Percentiles rank a stretch among this genome's conserved stretches.
Conservation (phyloP, 2,329 filamentous ascomycete genomes). For the Albophoma yamanashiensis region DNA sequence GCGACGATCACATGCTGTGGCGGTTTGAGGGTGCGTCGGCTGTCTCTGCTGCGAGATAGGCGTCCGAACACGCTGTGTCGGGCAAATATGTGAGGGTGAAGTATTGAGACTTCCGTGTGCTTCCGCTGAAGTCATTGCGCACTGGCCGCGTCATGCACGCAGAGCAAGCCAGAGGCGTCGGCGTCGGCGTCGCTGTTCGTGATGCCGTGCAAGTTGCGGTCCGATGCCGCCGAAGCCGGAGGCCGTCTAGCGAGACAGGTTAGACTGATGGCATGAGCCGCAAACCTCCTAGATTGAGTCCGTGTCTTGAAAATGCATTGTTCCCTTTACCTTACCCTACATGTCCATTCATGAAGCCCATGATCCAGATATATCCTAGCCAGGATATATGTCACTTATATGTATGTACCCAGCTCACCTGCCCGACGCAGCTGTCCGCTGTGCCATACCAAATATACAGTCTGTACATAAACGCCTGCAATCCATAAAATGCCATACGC, state of each 20-base stretch:
- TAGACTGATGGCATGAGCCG: not conserved
- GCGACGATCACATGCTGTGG: not conserved
- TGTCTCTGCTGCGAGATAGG: not conserved
- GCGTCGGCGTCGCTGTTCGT: not conserved
- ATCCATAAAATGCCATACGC: not conserved
- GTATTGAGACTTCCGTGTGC: not conserved
- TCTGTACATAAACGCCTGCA: not conserved
- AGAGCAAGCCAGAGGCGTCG: too few species aligned
- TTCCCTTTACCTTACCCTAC: not conserved
- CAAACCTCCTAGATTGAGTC: too few species aligned
- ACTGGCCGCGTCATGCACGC: not conserved
- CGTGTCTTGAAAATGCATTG: too few species aligned
- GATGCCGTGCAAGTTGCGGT: not conserved
- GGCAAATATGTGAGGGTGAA: not conserved
- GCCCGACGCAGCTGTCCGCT: too few species aligned
- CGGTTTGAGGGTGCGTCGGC: not conserved
- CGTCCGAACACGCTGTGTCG: not conserved
- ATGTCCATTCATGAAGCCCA: not conserved
- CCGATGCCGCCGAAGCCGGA: not conserved
- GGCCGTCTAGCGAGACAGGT: not conserved
- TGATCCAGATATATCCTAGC: not conserved
- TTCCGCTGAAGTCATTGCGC: not conserved
- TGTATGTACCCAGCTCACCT: not conserved
- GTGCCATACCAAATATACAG: not conserved
- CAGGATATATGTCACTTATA: not conserved